Base-by-base conservation (phyloP, 805 yeast genomes). In the Cyberlindnera suaveolens region DNA sequence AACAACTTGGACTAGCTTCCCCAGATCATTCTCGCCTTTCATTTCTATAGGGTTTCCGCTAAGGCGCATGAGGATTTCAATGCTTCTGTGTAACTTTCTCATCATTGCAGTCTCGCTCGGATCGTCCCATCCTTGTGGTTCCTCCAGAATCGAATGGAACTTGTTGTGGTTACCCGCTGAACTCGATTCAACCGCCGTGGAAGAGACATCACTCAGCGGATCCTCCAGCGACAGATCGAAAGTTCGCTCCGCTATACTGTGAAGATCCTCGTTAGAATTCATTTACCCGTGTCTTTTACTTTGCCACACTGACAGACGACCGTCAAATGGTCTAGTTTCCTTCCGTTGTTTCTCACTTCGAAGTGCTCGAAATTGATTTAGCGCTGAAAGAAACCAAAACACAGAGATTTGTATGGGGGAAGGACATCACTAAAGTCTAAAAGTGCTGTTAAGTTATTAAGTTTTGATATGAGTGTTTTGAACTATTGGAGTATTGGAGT, bases 221-320 rank as follows among this genome's bases (percentile, higher is more conserved):
- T 52, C 56, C 5, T 50, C 56, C 29, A 53, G 30, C 4, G 53
- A 48, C 16, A 53, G 44, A 31, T 52, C 55, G 36, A 54, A 52
- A 5, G 55, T 54, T 18, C 36, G 38, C 15, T 54, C 57, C 0
- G 49, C 44, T 37, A 54, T 49, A 9, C 55, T 47, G 17, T 49
- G 49, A 26, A 46, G 40, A 23, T 52, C 53, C 6, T 44, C 49
- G 6, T 40, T 39, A 30, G 42, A 41, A 34, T 39, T 32, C 34
- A 35, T 37, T 14, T 23, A 10, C 3, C 11, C 27, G 11, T 9
- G 27, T 10, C 27, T 10, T 23, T 23, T 19, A 19, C 6, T 9
- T 23, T 23, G 27, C 11, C 27, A 8, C 27, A 2, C 27, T 23
- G 27, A 3, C 27, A 3, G 10, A 9, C 4, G 13, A 9, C 27